Base-by-base conservation (phyloP, 2,329 filamentous ascomycete genomes). In the Phialophora macrospora region DNA sequence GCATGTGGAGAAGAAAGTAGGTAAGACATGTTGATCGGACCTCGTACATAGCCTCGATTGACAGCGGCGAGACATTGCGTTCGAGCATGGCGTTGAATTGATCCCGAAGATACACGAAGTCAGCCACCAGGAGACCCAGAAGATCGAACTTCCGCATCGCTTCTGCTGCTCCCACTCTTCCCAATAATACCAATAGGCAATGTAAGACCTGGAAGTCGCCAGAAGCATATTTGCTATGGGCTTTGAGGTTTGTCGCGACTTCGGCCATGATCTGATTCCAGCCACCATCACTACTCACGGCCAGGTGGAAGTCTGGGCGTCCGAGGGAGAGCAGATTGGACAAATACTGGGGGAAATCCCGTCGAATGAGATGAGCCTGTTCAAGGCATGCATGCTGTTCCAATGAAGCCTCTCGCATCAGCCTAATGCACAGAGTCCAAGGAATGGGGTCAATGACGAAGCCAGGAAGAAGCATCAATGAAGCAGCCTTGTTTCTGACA, bases 371-470 rank as follows among this genome's bases (percentile, higher is more conserved):
- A 68, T 71, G 24, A 75, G 76, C 28, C 63, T 74, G 57, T 77
- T 87, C 82, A 8, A 85, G 82, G 4, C 82, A 81, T 14, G 84
- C 82, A 8, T 82, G 77, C 22, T 79, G 80, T 32, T 81, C 82
- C 12, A 86, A 82, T 0, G 88, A 89, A 2, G 90, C 88, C 72
- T 93, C 89, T 67, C 90, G 87, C 49, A 95, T 83, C 20, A 96
- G 77, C 26, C 90, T 85, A 58, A 94, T 80, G 65, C 84, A 87
- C 17, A 88, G 74, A 52, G 82, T 81, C 77, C 71, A 60, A 12
- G 65, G 65, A 20, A 68, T 63, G 4, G 68, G 56, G 34, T 69
- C 65, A n/a, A 64, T 64, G 20, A 54, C 46, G 9, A 61, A 56
- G 22, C 48, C 48, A 41, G 61, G 34, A 38, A 59, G 41, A 12